Evolutionary conservation across 2,329 filamentous ascomycete genomes (phyloP).

Genomic region (Hypomyces perniciosus): DNA sequence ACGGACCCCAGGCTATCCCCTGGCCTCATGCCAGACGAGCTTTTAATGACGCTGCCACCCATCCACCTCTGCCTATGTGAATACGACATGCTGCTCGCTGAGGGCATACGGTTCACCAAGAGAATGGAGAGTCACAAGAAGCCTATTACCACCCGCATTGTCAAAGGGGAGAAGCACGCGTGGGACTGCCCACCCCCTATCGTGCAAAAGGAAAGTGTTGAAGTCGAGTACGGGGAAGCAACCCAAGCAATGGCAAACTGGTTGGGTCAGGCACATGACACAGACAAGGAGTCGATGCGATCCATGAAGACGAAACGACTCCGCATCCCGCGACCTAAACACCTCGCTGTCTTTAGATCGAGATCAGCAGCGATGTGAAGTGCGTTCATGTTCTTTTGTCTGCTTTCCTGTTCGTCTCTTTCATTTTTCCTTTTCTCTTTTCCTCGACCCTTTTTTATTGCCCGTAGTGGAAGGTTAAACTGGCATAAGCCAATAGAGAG

Average conservation of each 20-base stretch:
- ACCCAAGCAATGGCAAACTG: conserved; percentile 36
- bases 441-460: not conserved
- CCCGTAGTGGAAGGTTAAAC: too few species aligned
- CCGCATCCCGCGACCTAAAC: conserved; percentile 26
- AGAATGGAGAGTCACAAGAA: conserved; percentile 39
- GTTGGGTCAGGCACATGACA: conserved; percentile 33
- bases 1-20: conserved; percentile 53
- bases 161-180: conserved; percentile 40
- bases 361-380: conserved; percentile 22
- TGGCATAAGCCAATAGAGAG: too few species aligned
- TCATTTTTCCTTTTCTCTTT: not conserved
- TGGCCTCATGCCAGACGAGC: conserved; percentile 46
- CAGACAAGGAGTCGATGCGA: conserved; percentile 29
- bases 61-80: conserved; percentile 58
- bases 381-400: not conserved
- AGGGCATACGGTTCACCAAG: conserved; percentile 55
- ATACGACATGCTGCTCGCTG: conserved; percentile 57
- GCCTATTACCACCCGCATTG: conserved; percentile 35
- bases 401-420: not conserved
- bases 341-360: conserved; percentile 23
- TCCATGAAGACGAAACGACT: conserved; percentile 30
- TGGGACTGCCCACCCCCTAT: conserved; percentile 45
- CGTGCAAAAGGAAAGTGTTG: conserved; percentile 37
- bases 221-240: conserved; percentile 41
- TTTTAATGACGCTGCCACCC: conserved; percentile 47